phyloP scores from a whole-genome alignment of 179 eudicot species.

The Silene noctiflora region DNA sequence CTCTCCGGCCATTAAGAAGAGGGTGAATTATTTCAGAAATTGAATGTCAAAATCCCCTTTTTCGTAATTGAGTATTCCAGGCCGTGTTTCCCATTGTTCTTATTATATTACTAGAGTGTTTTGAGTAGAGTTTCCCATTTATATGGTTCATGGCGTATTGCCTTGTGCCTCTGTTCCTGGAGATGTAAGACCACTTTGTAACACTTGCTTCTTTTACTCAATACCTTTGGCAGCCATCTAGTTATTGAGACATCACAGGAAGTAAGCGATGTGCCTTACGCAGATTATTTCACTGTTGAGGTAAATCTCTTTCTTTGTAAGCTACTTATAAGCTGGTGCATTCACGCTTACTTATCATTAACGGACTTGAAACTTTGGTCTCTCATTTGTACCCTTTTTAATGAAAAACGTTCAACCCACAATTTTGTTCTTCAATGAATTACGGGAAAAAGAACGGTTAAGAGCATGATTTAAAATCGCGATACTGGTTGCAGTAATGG shows the following conservation, averaged over 20 bases:
- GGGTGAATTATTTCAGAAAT: neutral
- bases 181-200: neutral
- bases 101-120: neutral
- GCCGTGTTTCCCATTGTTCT: neutral
- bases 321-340: neutral
- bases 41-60: neutral
- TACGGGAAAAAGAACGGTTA: neutral
- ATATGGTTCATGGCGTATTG: neutral
- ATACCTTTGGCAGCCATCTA: constrained; percentile 63
- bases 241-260: constrained; percentile 80
- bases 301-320: constrained; percentile 37
- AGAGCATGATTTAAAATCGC: too few species aligned
- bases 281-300: constrained; percentile 93
- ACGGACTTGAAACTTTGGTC: neutral
- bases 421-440: neutral
- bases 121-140: neutral
- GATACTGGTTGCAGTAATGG: too few species aligned
- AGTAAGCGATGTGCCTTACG: constrained; percentile 88
- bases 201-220: constrained; percentile 8
- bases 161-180: neutral
- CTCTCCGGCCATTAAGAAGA: neutral
- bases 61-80: too few species aligned
- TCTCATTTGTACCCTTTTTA: neutral
- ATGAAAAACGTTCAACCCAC: neutral
- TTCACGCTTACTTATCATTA: neutral